phyloP scores from a whole-genome alignment of 2,329 filamentous ascomycete species.

The Neocucurbitaria cava region DNA sequence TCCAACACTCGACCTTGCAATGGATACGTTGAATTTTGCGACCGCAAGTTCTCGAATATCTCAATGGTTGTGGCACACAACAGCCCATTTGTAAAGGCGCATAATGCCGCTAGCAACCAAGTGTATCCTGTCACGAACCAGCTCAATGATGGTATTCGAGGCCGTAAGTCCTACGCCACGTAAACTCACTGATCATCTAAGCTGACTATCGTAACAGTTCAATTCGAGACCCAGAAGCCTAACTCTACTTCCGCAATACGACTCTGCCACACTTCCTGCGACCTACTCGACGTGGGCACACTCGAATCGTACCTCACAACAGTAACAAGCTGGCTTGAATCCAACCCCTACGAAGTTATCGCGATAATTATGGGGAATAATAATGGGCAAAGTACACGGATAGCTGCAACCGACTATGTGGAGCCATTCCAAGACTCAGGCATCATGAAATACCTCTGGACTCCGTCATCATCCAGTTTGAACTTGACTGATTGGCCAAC shows the following conservation, averaged over 20 bases:
- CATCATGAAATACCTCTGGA: slow-evolving; percentile 75
- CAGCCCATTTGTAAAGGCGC: slow-evolving; percentile 38
- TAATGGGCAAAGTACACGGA: slow-evolving; percentile 59
- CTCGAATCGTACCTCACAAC: slow-evolving; percentile 74
- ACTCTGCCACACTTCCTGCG: slow-evolving; percentile 86
- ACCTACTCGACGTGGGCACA: slow-evolving; percentile 80
- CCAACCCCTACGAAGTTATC: slow-evolving; percentile 84
- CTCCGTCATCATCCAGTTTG: slow-evolving; percentile 75
- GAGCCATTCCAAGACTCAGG: slow-evolving; percentile 74
- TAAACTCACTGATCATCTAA: not conserved
- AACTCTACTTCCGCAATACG: slow-evolving; percentile 63
- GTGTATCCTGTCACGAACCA: slow-evolving; percentile 34
- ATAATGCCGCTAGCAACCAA: slow-evolving; percentile 46
- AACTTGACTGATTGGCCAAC: slow-evolving; percentile 81
- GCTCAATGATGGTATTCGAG: slow-evolving; percentile 45
- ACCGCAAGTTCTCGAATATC: slow-evolving; percentile 42
- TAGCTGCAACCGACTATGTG: slow-evolving; percentile 68
- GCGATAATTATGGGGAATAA: slow-evolving; percentile 86
- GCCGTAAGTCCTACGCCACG: slow-evolving; percentile 28
- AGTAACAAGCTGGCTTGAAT: slow-evolving; percentile 75
- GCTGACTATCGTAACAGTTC: slow-evolving; percentile 51
- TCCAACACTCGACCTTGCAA: slow-evolving; percentile 45
- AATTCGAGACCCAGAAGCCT: slow-evolving; percentile 64
- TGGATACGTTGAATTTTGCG: slow-evolving; percentile 44
- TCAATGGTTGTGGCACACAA: slow-evolving; percentile 48